Base-by-base conservation (phyloP, 2,329 filamentous ascomycete genomes). In the Rosellinia necatrix region DNA sequence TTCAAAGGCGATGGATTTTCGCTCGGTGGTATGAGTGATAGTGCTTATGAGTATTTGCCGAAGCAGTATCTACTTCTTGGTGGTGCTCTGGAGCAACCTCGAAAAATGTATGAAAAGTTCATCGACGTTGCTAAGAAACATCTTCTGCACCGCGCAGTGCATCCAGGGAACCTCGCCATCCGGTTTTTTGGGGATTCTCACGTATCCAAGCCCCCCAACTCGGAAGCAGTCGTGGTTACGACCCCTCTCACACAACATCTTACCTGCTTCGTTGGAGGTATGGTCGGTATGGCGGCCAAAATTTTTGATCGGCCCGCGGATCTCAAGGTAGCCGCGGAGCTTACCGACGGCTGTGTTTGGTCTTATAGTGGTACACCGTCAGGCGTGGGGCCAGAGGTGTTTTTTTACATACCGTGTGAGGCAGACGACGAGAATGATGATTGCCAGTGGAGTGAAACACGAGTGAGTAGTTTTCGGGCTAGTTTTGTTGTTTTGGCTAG, bases 11-110 rank as follows among this genome's bases (percentile, higher is more conserved):
- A 86, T 59, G 72, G 80, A 38, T 84, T 83, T 60, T 79, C 79
- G 0, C 74, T 83, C 2, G 82, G 81, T 40, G 81, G 77, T 32
- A 81, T 81, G 76, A 76, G 80, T 3, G 82, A 85, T 65, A 83
- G 81, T 12, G 70, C 82, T 1, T 85, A 84, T 59, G 83, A 85
- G 66, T 93, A 92, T 68, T 81, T 90, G 61, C 77, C 81, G 0
- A 75, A 90, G 68, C 79, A 89, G 67, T 84, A 85, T 66, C 73
- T 89, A 44, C 74, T 90, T n/a, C 80, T 90, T 0, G 85, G 85
- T 30, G 87, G 88, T 3, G 73, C 77, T 0, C 73, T 81, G n/a
- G 56, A 82, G 12, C 78, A 78, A 59, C 79, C 78, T 10, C 71
- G 71, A 24, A 73, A 64, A n/a, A 70, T 81, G 66, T 81, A 80